Conservation (phyloP, 2,329 filamentous ascomycete genomes). For the Lachnellula occidentalis region DNA sequence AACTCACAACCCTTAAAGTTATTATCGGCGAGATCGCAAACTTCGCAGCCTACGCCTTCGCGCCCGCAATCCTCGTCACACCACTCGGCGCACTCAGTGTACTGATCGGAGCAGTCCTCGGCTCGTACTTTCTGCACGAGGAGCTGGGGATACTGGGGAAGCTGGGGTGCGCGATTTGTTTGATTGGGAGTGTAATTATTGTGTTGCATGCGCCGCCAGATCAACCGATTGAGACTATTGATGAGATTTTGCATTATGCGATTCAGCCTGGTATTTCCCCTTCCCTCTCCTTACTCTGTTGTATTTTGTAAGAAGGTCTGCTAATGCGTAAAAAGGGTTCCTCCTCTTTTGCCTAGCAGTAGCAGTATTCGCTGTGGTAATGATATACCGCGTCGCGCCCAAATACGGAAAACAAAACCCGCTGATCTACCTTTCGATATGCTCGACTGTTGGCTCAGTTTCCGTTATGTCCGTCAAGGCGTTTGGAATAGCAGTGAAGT, state of each 20-base stretch:
- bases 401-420: constrained; percentile 91
- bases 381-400: constrained; percentile 95
- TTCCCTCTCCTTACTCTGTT: not conserved
- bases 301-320: not conserved
- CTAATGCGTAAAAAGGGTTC: constrained; percentile 57
- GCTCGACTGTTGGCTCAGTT: constrained; percentile 92
- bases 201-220: constrained; percentile 95
- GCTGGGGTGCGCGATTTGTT: constrained; percentile 90
- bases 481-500: constrained; percentile 93
- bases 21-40: constrained; percentile 91
- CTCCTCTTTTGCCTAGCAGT: constrained; percentile 79
- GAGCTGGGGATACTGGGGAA: constrained; percentile 86
- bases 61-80: constrained; percentile 96
- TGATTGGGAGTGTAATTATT: constrained; percentile 95
- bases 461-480: constrained; percentile 99
- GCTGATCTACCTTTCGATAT: constrained; percentile 94
- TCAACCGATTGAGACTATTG: constrained; percentile 83
- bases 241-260: constrained; percentile 85
- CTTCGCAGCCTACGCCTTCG: constrained; percentile 97
- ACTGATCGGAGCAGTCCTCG: constrained; percentile 87
- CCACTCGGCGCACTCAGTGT: constrained; percentile 91
- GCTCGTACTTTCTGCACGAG: constrained; percentile 90
- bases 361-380: constrained; percentile 76
- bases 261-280: constrained; percentile 68
- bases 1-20: constrained; percentile 51